A percentile compares a stretch with the other conserved stretches of the same genome.
These are phyloP conservation scores for Macrolepiota fuliginosa DNA, from an alignment of 768 basidiomycete genomes.

Conservation along the genomic window DNA sequence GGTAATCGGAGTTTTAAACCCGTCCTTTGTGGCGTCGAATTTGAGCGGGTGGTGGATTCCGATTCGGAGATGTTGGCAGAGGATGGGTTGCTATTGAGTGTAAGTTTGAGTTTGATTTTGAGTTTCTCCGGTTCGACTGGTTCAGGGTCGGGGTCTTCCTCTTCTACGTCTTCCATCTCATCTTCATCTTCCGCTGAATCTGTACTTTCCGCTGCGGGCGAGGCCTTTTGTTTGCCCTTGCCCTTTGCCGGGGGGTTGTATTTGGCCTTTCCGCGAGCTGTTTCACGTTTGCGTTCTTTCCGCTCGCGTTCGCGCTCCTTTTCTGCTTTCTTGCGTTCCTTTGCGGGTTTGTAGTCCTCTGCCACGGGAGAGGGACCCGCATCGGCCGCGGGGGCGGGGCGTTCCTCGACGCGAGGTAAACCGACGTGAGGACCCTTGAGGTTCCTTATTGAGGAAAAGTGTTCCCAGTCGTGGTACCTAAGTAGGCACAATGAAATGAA, in stretches of 20 bases:
- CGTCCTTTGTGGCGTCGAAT: background rate
- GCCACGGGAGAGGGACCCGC: conserved; percentile 25
- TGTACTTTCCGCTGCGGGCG: background rate
- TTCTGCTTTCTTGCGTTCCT: conserved; percentile 31
- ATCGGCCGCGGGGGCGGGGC: conserved; percentile 28
- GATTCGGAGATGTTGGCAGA: conserved; percentile 14
- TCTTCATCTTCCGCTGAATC: background rate
- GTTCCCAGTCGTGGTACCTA: conserved; percentile 93
- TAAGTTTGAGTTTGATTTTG: conserved; percentile 12
- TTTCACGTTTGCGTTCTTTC: conserved; percentile 24
- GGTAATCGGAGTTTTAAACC: conserved; percentile 7
- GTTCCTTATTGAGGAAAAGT: conserved; percentile 92
- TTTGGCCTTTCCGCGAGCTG: conserved; percentile 17
- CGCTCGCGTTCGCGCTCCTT: conserved; percentile 24
- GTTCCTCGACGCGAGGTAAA: conserved; percentile 61
- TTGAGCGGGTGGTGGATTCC: background rate
- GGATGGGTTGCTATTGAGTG: conserved; percentile 4
- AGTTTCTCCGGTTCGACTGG: conserved; percentile 8
- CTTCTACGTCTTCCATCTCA: background rate
- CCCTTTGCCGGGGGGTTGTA: background rate
- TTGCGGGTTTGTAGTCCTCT: conserved; percentile 16
- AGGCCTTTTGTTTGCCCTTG: background rate
- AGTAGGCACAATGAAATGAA: background rate
- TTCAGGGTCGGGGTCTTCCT: background rate
- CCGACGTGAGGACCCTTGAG: conserved; percentile 81